Percentiles rank a stretch among this genome's conserved stretches.
Conservation (phyloP, 2,329 filamentous ascomycete genomes). For the Beauveria brongniartii region DNA sequence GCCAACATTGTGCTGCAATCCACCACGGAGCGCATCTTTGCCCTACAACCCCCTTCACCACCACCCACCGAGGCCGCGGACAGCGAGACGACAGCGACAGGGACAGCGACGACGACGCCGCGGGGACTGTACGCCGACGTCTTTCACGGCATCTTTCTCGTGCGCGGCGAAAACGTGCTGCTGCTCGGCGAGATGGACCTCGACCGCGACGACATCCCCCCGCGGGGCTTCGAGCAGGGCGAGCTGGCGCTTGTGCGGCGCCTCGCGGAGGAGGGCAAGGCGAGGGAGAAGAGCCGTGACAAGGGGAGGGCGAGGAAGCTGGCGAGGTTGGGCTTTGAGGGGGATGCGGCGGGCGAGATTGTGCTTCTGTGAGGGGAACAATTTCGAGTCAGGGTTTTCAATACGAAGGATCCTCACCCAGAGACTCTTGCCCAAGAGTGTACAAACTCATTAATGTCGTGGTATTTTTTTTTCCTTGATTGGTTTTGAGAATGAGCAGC, state of each 20-base stretch:
- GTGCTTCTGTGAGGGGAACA: slow-evolving; percentile 49
- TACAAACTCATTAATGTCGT: too few species aligned
- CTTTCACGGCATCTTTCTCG: slow-evolving; percentile 77
- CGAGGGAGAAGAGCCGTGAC: slow-evolving; percentile 61
- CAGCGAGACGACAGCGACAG: slow-evolving; percentile 15
- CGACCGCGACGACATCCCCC: slow-evolving; percentile 83
- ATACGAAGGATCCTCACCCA: too few species aligned
- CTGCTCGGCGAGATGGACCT: slow-evolving; percentile 93
- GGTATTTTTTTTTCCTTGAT: slow-evolving; percentile 9
- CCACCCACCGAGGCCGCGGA: slow-evolving; percentile 22
- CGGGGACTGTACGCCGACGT: slow-evolving; percentile 70
- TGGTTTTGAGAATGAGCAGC: slow-evolving; percentile 16
- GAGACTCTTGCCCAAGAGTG: too few species aligned
- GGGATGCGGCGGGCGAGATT: slow-evolving; percentile 71
- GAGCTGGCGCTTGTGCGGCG: slow-evolving; percentile 62
- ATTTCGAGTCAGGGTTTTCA: not conserved
- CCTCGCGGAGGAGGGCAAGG: slow-evolving; percentile 64
- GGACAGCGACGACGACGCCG: slow-evolving; percentile 11
- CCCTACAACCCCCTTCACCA: slow-evolving; percentile 37
- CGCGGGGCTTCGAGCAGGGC: slow-evolving; percentile 62
- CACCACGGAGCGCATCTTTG: slow-evolving; percentile 82
- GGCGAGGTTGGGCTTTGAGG: slow-evolving; percentile 75
- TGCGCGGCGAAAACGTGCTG: slow-evolving; percentile 94
- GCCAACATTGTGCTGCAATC: slow-evolving; percentile 93
- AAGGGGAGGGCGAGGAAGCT: slow-evolving; percentile 66